A percentile compares a stretch with the other conserved stretches of the same genome.
Conservation (phyloP, 768 basidiomycete genomes). For the Phlebiopsis gigantea region DNA sequence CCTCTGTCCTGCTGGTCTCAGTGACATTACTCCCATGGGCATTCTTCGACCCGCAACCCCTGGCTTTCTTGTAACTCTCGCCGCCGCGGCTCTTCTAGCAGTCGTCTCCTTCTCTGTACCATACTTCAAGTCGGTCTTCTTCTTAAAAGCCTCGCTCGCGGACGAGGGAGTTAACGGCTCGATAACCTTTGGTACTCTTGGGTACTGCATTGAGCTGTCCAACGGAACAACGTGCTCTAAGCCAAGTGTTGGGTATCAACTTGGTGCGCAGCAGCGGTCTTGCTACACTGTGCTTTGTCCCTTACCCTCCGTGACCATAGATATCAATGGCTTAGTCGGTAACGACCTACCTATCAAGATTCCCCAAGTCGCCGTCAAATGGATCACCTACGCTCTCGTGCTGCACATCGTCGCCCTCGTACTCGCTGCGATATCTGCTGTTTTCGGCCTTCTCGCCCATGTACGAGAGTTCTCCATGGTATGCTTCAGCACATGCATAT, state of each 20-base stretch:
- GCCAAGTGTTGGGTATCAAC: slow-evolving; percentile 80
- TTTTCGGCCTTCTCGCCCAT: slow-evolving; percentile 87
- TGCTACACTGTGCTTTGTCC: not conserved
- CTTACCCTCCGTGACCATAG: slow-evolving; percentile 32
- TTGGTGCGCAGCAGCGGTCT: slow-evolving; percentile 51
- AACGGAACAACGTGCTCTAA: slow-evolving; percentile 67
- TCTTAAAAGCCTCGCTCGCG: slow-evolving; percentile 70
- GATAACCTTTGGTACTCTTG: slow-evolving; percentile 84
- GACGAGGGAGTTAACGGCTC: slow-evolving; percentile 44
- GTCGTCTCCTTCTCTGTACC: slow-evolving; percentile 91
- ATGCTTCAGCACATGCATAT: slow-evolving; percentile 76
- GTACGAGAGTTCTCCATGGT: slow-evolving; percentile 82
- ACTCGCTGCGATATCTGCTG: slow-evolving; percentile 60
- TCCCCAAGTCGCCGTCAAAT: slow-evolving; percentile 82
- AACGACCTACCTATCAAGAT: slow-evolving; percentile 63
- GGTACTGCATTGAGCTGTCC: slow-evolving; percentile 69
- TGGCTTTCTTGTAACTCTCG: slow-evolving; percentile 77
- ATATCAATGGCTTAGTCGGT: slow-evolving; percentile 78
- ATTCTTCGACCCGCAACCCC: slow-evolving; percentile 82
- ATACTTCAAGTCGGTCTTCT: slow-evolving; percentile 81
- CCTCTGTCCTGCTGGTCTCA: slow-evolving; percentile 7
- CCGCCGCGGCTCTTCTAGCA: slow-evolving; percentile 75
- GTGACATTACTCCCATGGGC: slow-evolving; percentile 38
- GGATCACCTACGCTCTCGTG: slow-evolving; percentile 91
- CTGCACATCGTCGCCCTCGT: slow-evolving; percentile 86